Base-by-base conservation (phyloP, 768 basidiomycete species). In the Russula dissimulans region DNA sequence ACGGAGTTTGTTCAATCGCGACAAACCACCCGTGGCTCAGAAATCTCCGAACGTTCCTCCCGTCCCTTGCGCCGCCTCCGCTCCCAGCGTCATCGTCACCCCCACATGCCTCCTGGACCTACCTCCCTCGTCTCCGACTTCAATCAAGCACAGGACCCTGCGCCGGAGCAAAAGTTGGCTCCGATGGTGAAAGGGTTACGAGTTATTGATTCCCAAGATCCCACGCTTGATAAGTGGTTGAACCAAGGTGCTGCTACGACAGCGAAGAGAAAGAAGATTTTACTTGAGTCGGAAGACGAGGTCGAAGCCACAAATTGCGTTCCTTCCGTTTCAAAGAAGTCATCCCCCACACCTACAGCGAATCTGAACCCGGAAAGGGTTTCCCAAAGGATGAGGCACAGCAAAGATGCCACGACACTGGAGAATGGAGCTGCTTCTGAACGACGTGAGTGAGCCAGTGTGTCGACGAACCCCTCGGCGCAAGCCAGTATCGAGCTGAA, bases 121-220 rank as follows among this genome's bases (percentile, higher is more conserved):
- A 58, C 56, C 42, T 18, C 41, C 62, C 39, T 46, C 36, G 4
- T 36, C 42, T 10, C 52, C 46, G 2, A 36, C 10, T 55, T 18
- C 48, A 32, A 17, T 45, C 42, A 36, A 43, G 5, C 63, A 36
- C 55, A 57, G 45, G 41, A 48, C 45, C 18, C 63, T 64, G 36
- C 63, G 63, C 46, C 60, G 63, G 44, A 64, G 61, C 61, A 56
- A 58, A 64, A 64, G 63, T 47, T 63, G 63, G 63, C 5, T 64
- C 46, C 61, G 54, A 44, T 64, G 56, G 63, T 63, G 44, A 64
- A 58, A 46, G 56, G 63, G 3, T 29, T 46, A 56, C 56, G 56
- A 17, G 43, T 65, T 18, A 43, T 65, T 44, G 61, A 65, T 42
- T 65, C 64, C 8, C 59, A 61, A 36, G 59, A 61, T 44, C 26